Evolutionary conservation across 352 stramenopile genomes (phyloP).

Genomic region (Phytophthora agathidicida): DNA sequence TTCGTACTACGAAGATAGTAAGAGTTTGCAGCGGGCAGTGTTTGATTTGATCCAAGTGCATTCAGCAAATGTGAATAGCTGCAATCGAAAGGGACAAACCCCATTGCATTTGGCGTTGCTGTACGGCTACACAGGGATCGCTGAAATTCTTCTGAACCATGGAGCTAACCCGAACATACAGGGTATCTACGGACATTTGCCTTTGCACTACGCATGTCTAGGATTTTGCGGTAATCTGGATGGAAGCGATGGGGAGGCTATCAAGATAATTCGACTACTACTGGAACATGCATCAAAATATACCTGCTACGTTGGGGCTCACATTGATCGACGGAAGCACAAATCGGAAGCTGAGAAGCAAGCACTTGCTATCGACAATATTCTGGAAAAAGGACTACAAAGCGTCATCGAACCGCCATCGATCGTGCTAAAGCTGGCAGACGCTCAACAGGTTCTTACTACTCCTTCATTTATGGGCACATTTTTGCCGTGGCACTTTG

Average conservation of each 20-base stretch:
- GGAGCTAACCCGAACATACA: conserved; percentile 68
- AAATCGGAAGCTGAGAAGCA: conserved; percentile 56
- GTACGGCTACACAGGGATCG: conserved; percentile 55
- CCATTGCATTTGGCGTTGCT: conserved; percentile 71
- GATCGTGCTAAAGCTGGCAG: conserved; percentile 46
- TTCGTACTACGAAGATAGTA: conserved; percentile 35
- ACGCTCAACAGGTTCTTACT: conserved; percentile 35
- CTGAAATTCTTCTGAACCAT: conserved; percentile 43
- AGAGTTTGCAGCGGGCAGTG: conserved; percentile 30
- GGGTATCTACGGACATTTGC: conserved; percentile 56
- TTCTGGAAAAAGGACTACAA: conserved; percentile 51
- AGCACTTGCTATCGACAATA: conserved; percentile 57
- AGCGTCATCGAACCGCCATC: conserved; percentile 38
- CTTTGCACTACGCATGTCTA: conserved; percentile 74
- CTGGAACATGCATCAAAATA: conserved; percentile 31
- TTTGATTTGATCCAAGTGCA: conserved; percentile 40
- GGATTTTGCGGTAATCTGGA: conserved; percentile 48
- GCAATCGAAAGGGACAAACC: conserved; percentile 68
- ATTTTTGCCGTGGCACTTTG: conserved; percentile 67
- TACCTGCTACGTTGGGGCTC: conserved; percentile 32
- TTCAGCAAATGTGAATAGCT: conserved; percentile 54
- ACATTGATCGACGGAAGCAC: conserved; percentile 64
- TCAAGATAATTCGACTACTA: conserved; percentile 44
- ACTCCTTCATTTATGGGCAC: conserved; percentile 34
- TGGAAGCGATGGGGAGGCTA: conserved; percentile 19